phyloP scores from a whole-genome alignment of 140 eudicot genomes.

The Bidens hawaiensis region DNA sequence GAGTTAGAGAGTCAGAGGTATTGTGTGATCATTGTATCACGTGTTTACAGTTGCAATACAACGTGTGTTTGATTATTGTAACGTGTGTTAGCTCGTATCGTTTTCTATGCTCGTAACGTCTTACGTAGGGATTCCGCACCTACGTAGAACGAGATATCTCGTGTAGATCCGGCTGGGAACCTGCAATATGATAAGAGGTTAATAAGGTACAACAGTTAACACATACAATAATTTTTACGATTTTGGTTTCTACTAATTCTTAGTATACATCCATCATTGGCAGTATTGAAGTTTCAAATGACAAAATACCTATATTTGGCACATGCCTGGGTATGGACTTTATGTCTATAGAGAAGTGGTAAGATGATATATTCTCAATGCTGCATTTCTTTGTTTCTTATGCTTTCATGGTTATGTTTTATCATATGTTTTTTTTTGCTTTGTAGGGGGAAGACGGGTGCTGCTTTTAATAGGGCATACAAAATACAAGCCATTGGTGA shows the following conservation, averaged over 20 bases:
- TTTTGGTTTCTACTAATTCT: slow-evolving; percentile 5
- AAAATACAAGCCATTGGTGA: slow-evolving; percentile 69
- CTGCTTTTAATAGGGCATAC: slow-evolving; percentile 54
- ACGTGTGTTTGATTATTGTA: no score
- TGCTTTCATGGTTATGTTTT: slow-evolving; percentile 14
- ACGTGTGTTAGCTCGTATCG: no score
- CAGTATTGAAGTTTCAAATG: slow-evolving; percentile 51
- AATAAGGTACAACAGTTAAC: slow-evolving; percentile 44
- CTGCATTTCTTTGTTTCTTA: slow-evolving; percentile 5
- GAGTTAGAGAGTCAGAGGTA: no score
- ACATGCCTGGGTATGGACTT: slow-evolving; percentile 89
- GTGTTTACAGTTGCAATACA: no score
- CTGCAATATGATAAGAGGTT: slow-evolving; percentile 28
- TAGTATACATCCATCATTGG: slow-evolving; percentile 3
- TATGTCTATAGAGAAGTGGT: slow-evolving; percentile 67
- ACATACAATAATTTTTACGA: neutral
- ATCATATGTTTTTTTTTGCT: neutral
- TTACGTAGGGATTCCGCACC: no score
- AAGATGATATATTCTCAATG: slow-evolving; percentile 13
- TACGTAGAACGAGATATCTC: no score
- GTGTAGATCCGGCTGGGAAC: no score
- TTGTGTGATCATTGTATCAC: no score
- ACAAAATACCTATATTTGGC: slow-evolving; percentile 50
- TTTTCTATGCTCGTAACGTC: no score
- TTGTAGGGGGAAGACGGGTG: slow-evolving; percentile 87